Conservation (phyloP, 163 green algal genomes). For the Scenedesmus sp. region DNA sequence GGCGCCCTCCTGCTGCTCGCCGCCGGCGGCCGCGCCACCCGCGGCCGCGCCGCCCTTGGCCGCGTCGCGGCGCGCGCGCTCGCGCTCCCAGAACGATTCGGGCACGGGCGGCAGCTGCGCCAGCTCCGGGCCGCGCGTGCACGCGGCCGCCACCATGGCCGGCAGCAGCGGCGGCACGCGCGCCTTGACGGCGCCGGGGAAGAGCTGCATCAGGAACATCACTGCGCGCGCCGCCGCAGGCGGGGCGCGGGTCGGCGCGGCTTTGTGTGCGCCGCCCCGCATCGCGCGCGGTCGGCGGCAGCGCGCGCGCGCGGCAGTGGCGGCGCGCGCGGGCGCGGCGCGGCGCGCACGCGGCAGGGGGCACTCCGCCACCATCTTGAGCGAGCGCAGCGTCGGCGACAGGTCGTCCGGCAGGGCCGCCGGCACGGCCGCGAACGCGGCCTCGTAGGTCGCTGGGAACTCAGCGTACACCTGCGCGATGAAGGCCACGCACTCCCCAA, state of each 20-base stretch:
- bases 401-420: constrained; percentile 41
- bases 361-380: constrained; percentile 86
- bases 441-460: constrained; percentile 22
- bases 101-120: constrained; percentile 39
- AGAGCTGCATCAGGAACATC: constrained; percentile 83
- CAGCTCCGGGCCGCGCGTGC: constrained; percentile 52
- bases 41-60: constrained; percentile 71
- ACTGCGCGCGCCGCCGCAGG: too few relatives aligned
- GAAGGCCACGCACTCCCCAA: constrained; percentile 74
- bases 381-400: constrained; percentile 59
- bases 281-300: too few relatives aligned
- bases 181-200: constrained; percentile 61
- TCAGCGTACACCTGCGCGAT: constrained; percentile 59
- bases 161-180: constrained; percentile 75
- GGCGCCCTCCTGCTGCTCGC: constrained; percentile 10
- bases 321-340: background rate
- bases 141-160: constrained; percentile 79
- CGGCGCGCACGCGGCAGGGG: constrained; percentile 72
- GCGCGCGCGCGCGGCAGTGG: too few relatives aligned
- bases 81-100: constrained; percentile 57
- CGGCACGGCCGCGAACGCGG: constrained; percentile 22
- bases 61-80: too few relatives aligned
- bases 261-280: too few relatives aligned
- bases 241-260: too few relatives aligned
- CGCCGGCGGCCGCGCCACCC: constrained; percentile 59